Evolutionary conservation across 345 rosid genomes (phyloP).

Genomic region (Sapria himalayana): DNA sequence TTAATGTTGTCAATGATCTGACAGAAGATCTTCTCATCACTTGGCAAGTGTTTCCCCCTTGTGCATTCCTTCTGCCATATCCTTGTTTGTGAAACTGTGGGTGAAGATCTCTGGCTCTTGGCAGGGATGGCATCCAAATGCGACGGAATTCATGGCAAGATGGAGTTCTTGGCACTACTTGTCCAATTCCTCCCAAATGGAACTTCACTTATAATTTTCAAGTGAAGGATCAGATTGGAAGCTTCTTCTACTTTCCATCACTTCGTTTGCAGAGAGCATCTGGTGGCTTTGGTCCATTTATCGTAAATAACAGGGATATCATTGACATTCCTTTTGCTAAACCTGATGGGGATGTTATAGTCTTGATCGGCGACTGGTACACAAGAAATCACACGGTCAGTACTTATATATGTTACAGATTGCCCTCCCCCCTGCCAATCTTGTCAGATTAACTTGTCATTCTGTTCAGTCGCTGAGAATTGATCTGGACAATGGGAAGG

Average conservation of each 20-base stretch:
- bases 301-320: conserved; percentile 37
- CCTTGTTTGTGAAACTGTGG: conserved; percentile 1
- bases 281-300: conserved; percentile 74
- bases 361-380: conserved; percentile 83
- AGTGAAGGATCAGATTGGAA: conserved; percentile 89
- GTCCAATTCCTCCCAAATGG: conserved; percentile 49
- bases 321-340: conserved; percentile 55
- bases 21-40: conserved; percentile 64
- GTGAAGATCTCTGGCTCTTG: conserved; percentile 3
- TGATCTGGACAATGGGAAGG: conserved; percentile 56
- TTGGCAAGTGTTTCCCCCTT: conserved; percentile 26
- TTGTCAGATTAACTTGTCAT: conserved; percentile 4
- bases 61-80: not conserved
- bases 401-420: too few species aligned
- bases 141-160: conserved; percentile 80
- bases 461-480: conserved; percentile 42
- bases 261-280: conserved; percentile 77
- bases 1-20: conserved; percentile 45
- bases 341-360: conserved; percentile 55
- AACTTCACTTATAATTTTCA: conserved; percentile 79
- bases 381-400: conserved; percentile 58
- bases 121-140: conserved; percentile 82
- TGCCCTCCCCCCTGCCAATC: too few species aligned
- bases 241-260: conserved; percentile 71
- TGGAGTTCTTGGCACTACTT: conserved; percentile 76